These are phyloP conservation scores for Dysphania ambrosioides DNA, from an alignment of 148 eudicot species.

Conservation along the genomic window DNA sequence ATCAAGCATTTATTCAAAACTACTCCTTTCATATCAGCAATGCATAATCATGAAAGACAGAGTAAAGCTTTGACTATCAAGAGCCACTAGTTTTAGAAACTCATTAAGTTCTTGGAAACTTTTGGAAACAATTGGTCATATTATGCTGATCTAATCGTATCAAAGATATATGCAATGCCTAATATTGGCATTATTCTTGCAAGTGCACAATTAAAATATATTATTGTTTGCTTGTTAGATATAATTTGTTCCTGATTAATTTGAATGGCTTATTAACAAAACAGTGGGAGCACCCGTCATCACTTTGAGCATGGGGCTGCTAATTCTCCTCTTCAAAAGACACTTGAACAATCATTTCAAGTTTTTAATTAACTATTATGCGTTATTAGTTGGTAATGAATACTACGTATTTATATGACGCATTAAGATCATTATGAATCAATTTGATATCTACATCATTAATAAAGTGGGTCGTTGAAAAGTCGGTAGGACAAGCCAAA, in stretches of 20 bases:
- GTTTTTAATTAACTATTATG: background rate
- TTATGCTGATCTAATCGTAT: background rate
- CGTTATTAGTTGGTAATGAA: constrained; percentile 4
- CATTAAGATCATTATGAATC: too few relatives aligned
- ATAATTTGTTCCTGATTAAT: background rate
- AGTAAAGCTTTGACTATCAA: too few relatives aligned
- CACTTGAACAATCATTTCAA: constrained; percentile 6
- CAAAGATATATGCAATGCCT: too few relatives aligned
- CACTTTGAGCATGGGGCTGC: constrained; percentile 1
- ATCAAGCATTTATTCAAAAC: too few relatives aligned
- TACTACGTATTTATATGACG: too few relatives aligned
- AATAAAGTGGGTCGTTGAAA: too few relatives aligned
- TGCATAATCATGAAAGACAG: too few relatives aligned
- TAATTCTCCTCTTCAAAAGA: background rate
- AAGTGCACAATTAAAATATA: background rate
- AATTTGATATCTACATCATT: too few relatives aligned
- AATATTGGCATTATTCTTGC: too few relatives aligned
- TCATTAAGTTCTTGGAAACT: too few relatives aligned
- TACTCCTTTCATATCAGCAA: background rate
- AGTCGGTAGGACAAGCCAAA: too few relatives aligned
- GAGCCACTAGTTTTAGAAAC: too few relatives aligned
- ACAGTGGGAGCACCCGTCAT: background rate
- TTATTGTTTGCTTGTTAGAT: background rate
- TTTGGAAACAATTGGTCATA: background rate
- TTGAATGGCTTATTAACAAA: background rate